Percentiles rank a stretch among this genome's conserved stretches.
Conservation (phyloP, 495 filamentous ascomycete species). For the Neurospora terricola region DNA sequence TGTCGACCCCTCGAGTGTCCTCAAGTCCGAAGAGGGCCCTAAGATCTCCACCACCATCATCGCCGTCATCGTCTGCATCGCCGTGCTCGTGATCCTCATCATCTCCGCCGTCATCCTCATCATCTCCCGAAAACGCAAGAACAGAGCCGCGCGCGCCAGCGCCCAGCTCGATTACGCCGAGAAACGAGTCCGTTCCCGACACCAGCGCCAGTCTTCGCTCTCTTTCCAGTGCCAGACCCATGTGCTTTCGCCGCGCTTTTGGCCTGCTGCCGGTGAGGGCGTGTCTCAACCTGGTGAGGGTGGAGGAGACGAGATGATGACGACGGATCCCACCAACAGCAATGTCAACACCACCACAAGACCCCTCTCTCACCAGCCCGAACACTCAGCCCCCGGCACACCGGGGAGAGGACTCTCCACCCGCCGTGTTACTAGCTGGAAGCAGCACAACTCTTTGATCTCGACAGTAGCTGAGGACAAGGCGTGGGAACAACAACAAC, state of each 20-base stretch:
- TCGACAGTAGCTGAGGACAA: conserved; percentile 4
- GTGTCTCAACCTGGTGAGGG: background rate
- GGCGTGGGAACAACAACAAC: conserved; percentile 1
- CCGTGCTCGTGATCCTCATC: conserved; percentile 19
- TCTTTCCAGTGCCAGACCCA: conserved; percentile 42
- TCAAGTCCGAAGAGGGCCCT: background rate
- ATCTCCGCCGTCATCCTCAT: conserved; percentile 25
- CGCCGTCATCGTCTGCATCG: conserved; percentile 31
- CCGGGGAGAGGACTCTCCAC: background rate
- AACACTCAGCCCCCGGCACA: background rate
- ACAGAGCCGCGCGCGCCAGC: conserved; percentile 22
- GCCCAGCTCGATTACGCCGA: conserved; percentile 13
- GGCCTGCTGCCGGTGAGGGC: conserved; percentile 15
- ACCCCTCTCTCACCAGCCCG: background rate
- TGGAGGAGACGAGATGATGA: background rate
- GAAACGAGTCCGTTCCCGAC: conserved; percentile 10
- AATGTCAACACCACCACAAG: conserved; percentile 1
- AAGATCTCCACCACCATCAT: conserved; percentile 23
- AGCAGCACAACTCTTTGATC: conserved; percentile 7
- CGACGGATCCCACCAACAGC: background rate
- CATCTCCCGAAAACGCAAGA: conserved; percentile 29
- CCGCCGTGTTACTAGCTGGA: conserved; percentile 14
- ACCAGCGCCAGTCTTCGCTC: conserved; percentile 28
- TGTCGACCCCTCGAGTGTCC: conserved; percentile 23
- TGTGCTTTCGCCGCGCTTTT: conserved; percentile 30